Conservation (phyloP, 2,329 filamentous ascomycete genomes). For the Falciphora oryzae region DNA sequence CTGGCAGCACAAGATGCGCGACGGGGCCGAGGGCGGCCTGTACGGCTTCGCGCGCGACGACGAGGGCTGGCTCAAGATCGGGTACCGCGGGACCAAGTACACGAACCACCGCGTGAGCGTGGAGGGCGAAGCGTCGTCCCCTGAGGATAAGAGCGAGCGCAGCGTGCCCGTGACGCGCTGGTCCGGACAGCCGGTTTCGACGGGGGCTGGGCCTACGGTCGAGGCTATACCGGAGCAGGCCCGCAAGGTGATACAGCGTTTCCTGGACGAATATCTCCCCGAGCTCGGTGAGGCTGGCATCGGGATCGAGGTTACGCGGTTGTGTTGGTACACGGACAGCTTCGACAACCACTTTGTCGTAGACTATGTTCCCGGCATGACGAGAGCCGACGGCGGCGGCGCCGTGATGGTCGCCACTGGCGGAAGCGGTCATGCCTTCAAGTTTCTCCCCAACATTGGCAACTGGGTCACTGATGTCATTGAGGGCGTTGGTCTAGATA, state of each 20-base stretch:
- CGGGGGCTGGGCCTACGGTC: conserved; percentile 15
- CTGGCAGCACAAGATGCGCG: conserved; percentile 14
- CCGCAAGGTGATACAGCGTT: conserved; percentile 21
- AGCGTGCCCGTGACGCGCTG: conserved; percentile 35
- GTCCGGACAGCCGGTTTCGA: conserved; percentile 14
- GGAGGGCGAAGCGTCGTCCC: conserved; percentile 23
- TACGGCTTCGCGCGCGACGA: conserved; percentile 23
- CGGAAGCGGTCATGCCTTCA: conserved; percentile 24
- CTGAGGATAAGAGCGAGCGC: conserved; percentile 17
- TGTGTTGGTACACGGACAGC: conserved; percentile 31
- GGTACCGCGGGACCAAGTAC: conserved; percentile 25
- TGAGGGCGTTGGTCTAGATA: conserved; percentile 28
- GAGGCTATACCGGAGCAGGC: conserved; percentile 18
- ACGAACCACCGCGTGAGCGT: conserved; percentile 32
- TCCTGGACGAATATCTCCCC: conserved; percentile 32
- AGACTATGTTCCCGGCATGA: conserved; percentile 25
- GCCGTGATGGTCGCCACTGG: conserved; percentile 11
- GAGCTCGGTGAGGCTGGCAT: conserved; percentile 31
- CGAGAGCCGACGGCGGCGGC: background rate
- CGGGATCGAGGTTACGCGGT: conserved; percentile 27
- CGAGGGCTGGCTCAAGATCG: conserved; percentile 22
- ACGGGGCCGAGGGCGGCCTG: conserved; percentile 18
- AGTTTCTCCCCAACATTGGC: conserved; percentile 25
- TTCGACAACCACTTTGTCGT: conserved; percentile 29
- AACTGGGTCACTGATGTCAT: conserved; percentile 39